Evolutionary conservation across 176 grass and related monocot genomes (phyloP).

Genomic region (Avena sativa): DNA sequence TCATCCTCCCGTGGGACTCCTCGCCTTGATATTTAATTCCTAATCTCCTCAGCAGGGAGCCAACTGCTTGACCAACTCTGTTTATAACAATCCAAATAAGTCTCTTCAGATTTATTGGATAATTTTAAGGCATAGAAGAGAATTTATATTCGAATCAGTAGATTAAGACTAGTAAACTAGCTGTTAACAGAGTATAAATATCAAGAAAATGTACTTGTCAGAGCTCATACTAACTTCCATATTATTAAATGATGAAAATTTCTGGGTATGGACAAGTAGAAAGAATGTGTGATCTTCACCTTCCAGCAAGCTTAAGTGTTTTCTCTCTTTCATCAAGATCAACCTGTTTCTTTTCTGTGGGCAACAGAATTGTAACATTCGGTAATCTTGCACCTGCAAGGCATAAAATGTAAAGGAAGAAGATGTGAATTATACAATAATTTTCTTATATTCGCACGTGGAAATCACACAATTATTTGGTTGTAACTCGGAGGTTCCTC

Average conservation of each 20-base stretch:
- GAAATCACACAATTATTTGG: constrained; percentile 18
- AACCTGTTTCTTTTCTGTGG: constrained; percentile 78
- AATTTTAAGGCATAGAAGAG: constrained; percentile 23
- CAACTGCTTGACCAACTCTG: constrained; percentile 88
- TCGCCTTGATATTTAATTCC: constrained; percentile 88
- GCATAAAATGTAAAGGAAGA: constrained; percentile 36
- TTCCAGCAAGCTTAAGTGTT: constrained; percentile 84
- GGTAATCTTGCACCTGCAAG: constrained; percentile 84
- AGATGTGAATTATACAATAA: constrained; percentile 6
- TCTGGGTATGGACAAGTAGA: constrained; percentile 17
- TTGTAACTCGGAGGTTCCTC: constrained; percentile 11
- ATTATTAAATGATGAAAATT: constrained; percentile 5
- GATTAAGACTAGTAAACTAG: neutral
- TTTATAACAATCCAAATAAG: constrained; percentile 37
- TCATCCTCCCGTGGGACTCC: constrained; percentile 83
- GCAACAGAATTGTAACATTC: constrained; percentile 80
- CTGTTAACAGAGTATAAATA: neutral
- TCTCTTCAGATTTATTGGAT: constrained; percentile 19
- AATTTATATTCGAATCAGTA: neutral
- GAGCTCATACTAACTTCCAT: neutral
- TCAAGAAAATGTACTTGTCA: constrained; percentile 25
- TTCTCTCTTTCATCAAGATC: constrained; percentile 67
- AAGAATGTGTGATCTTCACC: constrained; percentile 55
- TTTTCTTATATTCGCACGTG: constrained; percentile 7
- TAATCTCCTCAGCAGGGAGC: constrained; percentile 84